These are phyloP conservation scores for Myriosclerotinia curreyana DNA, from an alignment of 2,329 filamentous ascomycete genomes.

Conservation along the genomic window DNA sequence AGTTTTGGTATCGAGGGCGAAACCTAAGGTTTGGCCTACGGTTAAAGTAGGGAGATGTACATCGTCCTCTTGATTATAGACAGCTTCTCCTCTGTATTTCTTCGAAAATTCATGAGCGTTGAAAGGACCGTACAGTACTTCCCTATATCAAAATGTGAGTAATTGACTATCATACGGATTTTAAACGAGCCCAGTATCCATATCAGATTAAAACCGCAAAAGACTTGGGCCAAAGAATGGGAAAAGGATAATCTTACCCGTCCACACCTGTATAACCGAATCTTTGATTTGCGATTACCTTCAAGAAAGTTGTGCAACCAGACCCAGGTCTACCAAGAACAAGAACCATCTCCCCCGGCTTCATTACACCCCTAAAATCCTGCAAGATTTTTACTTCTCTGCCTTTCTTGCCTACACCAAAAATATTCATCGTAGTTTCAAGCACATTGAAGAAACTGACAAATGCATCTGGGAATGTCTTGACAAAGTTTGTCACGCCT, in stretches of 20 bases:
- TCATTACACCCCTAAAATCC: conserved; percentile 66
- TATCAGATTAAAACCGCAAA: not conserved
- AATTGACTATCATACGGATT: not conserved
- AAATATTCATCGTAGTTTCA: conserved; percentile 58
- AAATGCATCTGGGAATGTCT: conserved; percentile 70
- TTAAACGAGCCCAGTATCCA: not conserved
- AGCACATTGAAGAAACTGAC: conserved; percentile 73
- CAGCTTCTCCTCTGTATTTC: conserved; percentile 74
- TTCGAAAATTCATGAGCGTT: conserved; percentile 65
- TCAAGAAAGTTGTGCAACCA: conserved; percentile 54
- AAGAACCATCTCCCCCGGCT: conserved; percentile 76
- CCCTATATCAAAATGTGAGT: conserved; percentile 46
- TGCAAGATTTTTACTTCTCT: conserved; percentile 71
- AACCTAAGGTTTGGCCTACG: conserved; percentile 81
- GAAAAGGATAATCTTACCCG: not conserved
- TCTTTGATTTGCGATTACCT: conserved; percentile 53
- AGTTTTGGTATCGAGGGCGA: conserved; percentile 81
- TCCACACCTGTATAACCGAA: conserved; percentile 56
- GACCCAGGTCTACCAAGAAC: conserved; percentile 40
- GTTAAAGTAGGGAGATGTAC: conserved; percentile 80
- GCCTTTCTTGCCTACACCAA: conserved; percentile 66
- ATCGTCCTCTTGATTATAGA: conserved; percentile 86
- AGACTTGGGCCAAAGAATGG: not conserved
- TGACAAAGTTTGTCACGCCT: conserved; percentile 66
- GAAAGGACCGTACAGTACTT: conserved; percentile 76